Evolutionary conservation across 768 basidiomycete species (phyloP), one percentile per base, ranked within the genome.

Genomic region (Collybia mongolica): DNA sequence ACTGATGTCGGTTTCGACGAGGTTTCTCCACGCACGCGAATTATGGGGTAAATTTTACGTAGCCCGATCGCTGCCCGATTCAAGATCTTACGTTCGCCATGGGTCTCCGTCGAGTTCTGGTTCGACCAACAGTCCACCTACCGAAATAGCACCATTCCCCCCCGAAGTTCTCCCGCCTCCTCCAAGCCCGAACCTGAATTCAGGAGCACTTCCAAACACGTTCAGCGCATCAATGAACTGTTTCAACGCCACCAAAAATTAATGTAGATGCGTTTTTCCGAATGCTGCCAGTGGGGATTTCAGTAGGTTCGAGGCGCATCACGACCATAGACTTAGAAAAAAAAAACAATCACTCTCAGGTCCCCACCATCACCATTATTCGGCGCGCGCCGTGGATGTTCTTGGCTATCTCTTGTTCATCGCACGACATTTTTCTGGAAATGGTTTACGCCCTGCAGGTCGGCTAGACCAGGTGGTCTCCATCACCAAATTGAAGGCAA

Each of bases 1-100:
- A 15, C 20, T 42, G 46, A 46, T 43, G 29, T 24, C 35, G 14
- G 54, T 65, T 68, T 68, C 61, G n/a, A 63, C 69, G 67, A 69
- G 51, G 53, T 64, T 70, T 69, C 60, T 64, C 60, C 61, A 54
- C 53, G 2, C 7, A 37, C 22, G 37, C 47, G 24, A 49, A 15
- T n/a, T 42, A 50, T 38, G 48, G 53, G 48, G 52, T 48, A 55
- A 51, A 23, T 38, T 49, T 44, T 47, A 32, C 54, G 46, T 46
- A 39, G 26, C 41, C 46, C 29, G 44, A 49, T 44, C 48, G 24
- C 29, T 49, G 19, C 50, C 46, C 56, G 48, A 50, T 52, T 32
- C 19, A 18, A 24, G 19, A 40, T 38, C 43, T 50, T 32, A 39
- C 37, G 46, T 26, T 24, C 6, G 7, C 19, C 5, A 48, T 23